Conservation (phyloP, 1,284 basidiomycete species). For the Ceratobasidium sp. region DNA sequence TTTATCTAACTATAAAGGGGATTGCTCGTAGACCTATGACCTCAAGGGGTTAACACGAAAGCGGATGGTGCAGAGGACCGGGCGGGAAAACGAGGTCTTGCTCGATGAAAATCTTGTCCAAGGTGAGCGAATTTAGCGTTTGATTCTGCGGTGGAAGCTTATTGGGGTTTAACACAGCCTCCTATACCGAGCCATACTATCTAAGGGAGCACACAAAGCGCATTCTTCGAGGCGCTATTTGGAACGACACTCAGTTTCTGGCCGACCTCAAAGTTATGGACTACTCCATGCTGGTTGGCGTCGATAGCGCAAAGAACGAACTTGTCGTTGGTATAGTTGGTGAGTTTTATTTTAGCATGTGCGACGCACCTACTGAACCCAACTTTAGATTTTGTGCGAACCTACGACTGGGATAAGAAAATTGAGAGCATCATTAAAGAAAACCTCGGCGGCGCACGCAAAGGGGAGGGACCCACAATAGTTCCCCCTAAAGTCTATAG, state of each 20-base stretch:
- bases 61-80: conserved; percentile 90
- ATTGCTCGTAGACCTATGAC: conserved; percentile 82
- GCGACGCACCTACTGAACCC: conserved; percentile 39
- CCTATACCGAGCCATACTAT: conserved; percentile 86
- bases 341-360: conserved; percentile 59
- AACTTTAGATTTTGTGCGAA: conserved; percentile 85
- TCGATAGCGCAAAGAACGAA: conserved; percentile 85
- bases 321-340: conserved; percentile 97
- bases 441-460: conserved; percentile 83
- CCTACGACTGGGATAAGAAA: conserved; percentile 98
- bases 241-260: conserved; percentile 94
- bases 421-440: conserved; percentile 98
- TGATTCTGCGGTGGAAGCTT: neutral
- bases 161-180: conserved; percentile 61
- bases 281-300: conserved; percentile 95
- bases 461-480: conserved; percentile 88
- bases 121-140: conserved; percentile 62
- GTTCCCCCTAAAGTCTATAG: conserved; percentile 89
- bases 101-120: conserved; percentile 93
- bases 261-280: conserved; percentile 99
- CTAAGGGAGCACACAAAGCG: conserved; percentile 96
- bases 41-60: conserved; percentile 94
- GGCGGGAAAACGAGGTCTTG: conserved; percentile 91
- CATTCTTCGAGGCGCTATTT: conserved; percentile 89
- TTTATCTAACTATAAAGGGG: neutral